Evolutionary conservation across 2,329 filamentous ascomycete genomes (phyloP), one percentile per base, ranked within the genome.

Genomic region (Emergomyces pasteurianus): DNA sequence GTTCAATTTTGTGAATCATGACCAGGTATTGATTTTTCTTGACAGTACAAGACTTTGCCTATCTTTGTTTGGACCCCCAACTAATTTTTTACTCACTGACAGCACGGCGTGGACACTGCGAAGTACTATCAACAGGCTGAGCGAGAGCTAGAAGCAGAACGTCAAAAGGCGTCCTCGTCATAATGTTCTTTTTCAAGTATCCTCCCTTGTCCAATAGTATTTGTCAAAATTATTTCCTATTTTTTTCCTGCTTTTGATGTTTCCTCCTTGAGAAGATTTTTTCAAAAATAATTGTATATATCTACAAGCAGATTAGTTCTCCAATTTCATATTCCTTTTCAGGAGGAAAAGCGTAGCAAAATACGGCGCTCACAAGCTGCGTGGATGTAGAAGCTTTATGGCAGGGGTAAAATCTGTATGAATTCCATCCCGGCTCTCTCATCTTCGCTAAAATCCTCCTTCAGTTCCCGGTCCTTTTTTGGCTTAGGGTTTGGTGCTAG

Each of bases 1-100:
- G 94, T 92, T 96, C 79, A 99, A 99, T 81, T 88, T 99, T 78
- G 92, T 96, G 71, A 97, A 99, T 78, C 94, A 99, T 78, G 86
- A 84, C 73, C 83, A 85, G 73, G 81, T 82, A 70, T 67, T 75
- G 28, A 16, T 34, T 59, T 43, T 21, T 18, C 49, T 4, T 26
- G 55, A 16, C 16, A n/a, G 28, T 43, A 40, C 28, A 36, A 43
- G 3, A 46, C 4, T 46, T 10, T 21, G n/a, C 36, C 31, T 56
- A n/a, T 50, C 38, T 26, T 36, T 50, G 52, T 38, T 23, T 10
- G 55, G 57, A 63, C 47, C 53, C n/a, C 59, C 61, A 59, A 52
- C 62, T 70, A 61, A 68, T 62, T 59, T 59, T 26, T 43, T 43
- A 53, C 49, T 6, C 49, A 62, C 63, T 57, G 65, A 40, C 34